A percentile compares a stretch with the other conserved stretches of the same genome.
Conservation (phyloP, 345 rosid species). For the Populus nigra region DNA sequence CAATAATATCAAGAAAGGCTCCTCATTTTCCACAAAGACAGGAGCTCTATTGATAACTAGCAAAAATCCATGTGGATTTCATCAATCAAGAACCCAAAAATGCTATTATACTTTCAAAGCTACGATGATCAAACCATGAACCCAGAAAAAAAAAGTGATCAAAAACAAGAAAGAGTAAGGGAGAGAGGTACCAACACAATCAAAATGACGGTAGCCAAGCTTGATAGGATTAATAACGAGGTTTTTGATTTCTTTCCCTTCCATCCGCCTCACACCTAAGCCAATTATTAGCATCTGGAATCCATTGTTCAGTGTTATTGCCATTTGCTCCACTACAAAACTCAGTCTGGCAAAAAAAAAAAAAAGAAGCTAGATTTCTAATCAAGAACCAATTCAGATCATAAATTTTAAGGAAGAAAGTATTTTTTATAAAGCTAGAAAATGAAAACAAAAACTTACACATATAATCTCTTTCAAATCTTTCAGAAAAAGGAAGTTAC, state of each 20-base stretch:
- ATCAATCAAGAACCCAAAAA: no score
- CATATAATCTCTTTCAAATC: neutral
- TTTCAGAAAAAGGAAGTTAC: neutral
- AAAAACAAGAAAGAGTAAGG: neutral
- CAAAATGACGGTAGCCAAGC: conserved; percentile 90
- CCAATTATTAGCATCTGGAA: conserved; percentile 72
- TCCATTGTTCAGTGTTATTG: conserved; percentile 67
- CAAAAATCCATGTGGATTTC: no score
- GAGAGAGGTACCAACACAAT: conserved; percentile 62
- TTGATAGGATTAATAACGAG: conserved; percentile 69
- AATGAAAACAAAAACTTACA: neutral
- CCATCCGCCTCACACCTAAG: conserved; percentile 88
- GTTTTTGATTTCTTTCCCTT: conserved; percentile 49
- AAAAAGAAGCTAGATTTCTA: neutral
- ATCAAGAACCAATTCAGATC: neutral
- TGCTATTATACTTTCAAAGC: no score
- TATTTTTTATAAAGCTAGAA: neutral
- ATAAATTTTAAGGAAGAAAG: neutral
- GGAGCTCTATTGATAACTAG: no score
- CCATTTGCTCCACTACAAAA: conserved; percentile 33
- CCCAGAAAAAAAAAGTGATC: neutral
- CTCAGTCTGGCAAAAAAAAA: neutral
- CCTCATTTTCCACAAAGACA: no score
- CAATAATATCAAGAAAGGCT: no score
- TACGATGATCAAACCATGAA: neutral